phyloP scores from a whole-genome alignment of 1,139 yeast genomes.

The Yamadazyma conglobata region DNA sequence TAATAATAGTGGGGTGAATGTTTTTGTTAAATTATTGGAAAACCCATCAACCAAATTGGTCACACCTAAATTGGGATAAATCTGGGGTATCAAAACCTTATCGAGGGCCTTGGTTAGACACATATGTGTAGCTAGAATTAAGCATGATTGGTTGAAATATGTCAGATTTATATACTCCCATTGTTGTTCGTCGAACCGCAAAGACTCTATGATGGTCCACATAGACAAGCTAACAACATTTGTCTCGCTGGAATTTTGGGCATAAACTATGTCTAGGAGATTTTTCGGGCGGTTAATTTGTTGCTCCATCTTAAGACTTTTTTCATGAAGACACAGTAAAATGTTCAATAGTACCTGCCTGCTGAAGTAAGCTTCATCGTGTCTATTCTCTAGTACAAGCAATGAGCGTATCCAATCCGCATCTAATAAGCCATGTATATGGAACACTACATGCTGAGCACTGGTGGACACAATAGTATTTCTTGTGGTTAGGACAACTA shows the following conservation, averaged over 20 bases:
- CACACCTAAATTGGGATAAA: slow-evolving; percentile 5
- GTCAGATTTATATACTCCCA: slow-evolving; percentile 15
- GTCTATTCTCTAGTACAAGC: slow-evolving; percentile 22
- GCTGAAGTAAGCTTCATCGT: slow-evolving; percentile 16
- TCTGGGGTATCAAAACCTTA: slow-evolving; percentile 28
- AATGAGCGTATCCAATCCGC: slow-evolving; percentile 19
- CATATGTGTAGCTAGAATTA: slow-evolving; percentile 25
- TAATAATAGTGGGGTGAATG: slow-evolving; percentile 24
- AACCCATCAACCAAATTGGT: slow-evolving; percentile 5
- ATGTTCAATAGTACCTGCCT: slow-evolving; percentile 20
- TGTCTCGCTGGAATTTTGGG: slow-evolving; percentile 21
- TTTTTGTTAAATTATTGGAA: slow-evolving; percentile 24
- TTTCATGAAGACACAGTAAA: slow-evolving; percentile 19
- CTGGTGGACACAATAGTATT: slow-evolving; percentile 27
- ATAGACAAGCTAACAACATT: slow-evolving; percentile 19
- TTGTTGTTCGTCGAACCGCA: slow-evolving; percentile 2
- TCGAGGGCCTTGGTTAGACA: slow-evolving; percentile 16
- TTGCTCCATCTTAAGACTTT: slow-evolving; percentile 11
- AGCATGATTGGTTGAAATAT: slow-evolving; percentile 26
- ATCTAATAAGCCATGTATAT: slow-evolving; percentile 24
- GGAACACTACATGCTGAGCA: slow-evolving; percentile 26
- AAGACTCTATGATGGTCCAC: slow-evolving; percentile 19
- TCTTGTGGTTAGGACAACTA: slow-evolving; percentile 28
- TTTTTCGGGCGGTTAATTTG: slow-evolving; percentile 7
- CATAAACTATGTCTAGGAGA: slow-evolving; percentile 21